A percentile compares a stretch with the other conserved stretches of the same genome.
phyloP scores from a whole-genome alignment of 495 filamentous ascomycete genomes.

The Aspergillus bertholletiae region DNA sequence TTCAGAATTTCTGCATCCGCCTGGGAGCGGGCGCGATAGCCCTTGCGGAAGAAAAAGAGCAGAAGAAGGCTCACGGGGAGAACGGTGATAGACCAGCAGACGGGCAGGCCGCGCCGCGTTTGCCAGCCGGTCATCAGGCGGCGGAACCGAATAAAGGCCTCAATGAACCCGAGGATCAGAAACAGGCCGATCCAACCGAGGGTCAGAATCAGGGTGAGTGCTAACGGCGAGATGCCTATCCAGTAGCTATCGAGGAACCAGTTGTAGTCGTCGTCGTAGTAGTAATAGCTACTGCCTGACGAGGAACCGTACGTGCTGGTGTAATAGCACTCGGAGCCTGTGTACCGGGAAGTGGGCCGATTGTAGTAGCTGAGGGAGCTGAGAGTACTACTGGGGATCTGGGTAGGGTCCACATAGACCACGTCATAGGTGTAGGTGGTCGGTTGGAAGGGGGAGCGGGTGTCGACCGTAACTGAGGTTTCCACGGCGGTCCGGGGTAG shows the following conservation, averaged over 20 bases:
- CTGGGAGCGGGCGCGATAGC: constrained; percentile 32
- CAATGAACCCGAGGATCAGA: constrained; percentile 46
- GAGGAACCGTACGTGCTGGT: not conserved
- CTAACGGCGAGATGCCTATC: constrained; percentile 27
- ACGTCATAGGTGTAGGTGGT: constrained; percentile 28
- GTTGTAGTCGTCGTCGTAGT: constrained; percentile 11
- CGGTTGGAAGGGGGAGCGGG: constrained; percentile 17
- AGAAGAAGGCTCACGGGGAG: constrained; percentile 36
- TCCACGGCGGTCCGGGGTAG: constrained; percentile 22
- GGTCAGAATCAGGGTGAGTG: constrained; percentile 33
- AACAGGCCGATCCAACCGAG: constrained; percentile 38
- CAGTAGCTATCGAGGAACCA: constrained; percentile 25
- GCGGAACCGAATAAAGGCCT: constrained; percentile 49
- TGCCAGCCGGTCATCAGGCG: constrained; percentile 48
- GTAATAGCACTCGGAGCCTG: constrained; percentile 6
- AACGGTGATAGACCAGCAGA: constrained; percentile 40
- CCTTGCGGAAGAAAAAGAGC: constrained; percentile 37
- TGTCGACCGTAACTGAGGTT: constrained; percentile 30
- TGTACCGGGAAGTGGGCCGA: constrained; percentile 18
- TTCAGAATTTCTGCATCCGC: constrained; percentile 38
- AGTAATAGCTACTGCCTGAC: not conserved
- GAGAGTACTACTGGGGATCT: constrained; percentile 24
- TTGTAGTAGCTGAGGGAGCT: constrained; percentile 20
- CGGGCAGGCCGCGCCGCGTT: constrained; percentile 43
- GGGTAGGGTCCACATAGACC: constrained; percentile 29